These are phyloP conservation scores for Aspergillus baeticus DNA, from an alignment of 495 filamentous ascomycete genomes.

Conservation along the genomic window DNA sequence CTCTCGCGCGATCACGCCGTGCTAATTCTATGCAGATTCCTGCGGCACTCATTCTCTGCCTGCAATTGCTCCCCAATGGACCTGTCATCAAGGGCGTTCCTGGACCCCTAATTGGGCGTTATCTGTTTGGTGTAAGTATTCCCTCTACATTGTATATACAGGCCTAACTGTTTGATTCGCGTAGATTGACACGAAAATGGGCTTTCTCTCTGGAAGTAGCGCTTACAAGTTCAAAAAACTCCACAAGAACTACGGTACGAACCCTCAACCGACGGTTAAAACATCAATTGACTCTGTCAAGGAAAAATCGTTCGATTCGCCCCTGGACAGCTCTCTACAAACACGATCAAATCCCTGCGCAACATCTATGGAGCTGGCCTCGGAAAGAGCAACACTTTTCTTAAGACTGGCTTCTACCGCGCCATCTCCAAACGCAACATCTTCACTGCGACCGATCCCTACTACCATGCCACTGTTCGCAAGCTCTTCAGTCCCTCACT, in stretches of 20 bases:
- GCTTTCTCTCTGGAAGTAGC: slow-evolving; percentile 21
- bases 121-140: slow-evolving; percentile 20
- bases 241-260: slow-evolving; percentile 22
- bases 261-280: background rate
- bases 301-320: slow-evolving; percentile 23
- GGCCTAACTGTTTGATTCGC: background rate
- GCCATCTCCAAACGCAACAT: slow-evolving; percentile 26
- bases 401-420: slow-evolving; percentile 26
- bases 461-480: slow-evolving; percentile 23
- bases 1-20: background rate
- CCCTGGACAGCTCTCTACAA: slow-evolving; percentile 25
- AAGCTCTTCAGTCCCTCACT: slow-evolving; percentile 28
- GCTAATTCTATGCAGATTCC: slow-evolving; percentile 17
- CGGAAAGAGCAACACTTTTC: slow-evolving; percentile 21
- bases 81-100: slow-evolving; percentile 21
- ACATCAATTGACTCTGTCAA: background rate
- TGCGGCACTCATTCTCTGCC: slow-evolving; percentile 13
- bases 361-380: slow-evolving; percentile 26
- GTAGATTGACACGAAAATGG: slow-evolving; percentile 21
- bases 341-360: slow-evolving; percentile 25
- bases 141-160: background rate
- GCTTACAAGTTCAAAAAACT: slow-evolving; percentile 22
- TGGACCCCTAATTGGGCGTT: slow-evolving; percentile 14
- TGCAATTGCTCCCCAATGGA: slow-evolving; percentile 16
- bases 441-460: slow-evolving; percentile 25